A percentile compares a stretch with the other conserved stretches of the same genome.
phyloP scores from a whole-genome alignment of 2,329 filamentous ascomycete genomes.

The Beauveria pseudobassiana region DNA sequence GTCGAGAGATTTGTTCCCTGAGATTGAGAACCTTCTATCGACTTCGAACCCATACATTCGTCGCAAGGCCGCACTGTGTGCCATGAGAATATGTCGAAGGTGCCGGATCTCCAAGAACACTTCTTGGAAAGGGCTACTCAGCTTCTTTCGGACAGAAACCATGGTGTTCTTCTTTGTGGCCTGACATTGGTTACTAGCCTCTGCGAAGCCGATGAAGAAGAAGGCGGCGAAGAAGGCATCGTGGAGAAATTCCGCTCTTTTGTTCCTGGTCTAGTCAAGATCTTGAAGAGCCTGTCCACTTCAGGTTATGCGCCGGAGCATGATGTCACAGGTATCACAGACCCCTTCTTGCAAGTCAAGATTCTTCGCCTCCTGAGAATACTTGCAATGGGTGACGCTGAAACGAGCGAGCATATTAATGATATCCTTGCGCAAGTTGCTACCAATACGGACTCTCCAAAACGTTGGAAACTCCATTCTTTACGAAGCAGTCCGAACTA shows the following conservation, averaged over 20 bases:
- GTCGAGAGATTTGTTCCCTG: constrained; percentile 92
- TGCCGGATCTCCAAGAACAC: constrained; percentile 93
- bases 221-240: constrained; percentile 81
- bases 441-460: constrained; percentile 96
- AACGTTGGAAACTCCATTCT: constrained; percentile 98
- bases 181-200: constrained; percentile 85
- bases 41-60: constrained; percentile 98
- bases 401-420: constrained; percentile 95
- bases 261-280: constrained; percentile 78
- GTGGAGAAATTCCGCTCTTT: constrained; percentile 86
- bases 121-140: constrained; percentile 91
- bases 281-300: constrained; percentile 83
- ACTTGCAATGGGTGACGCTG: constrained; percentile 74
- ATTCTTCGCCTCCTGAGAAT: constrained; percentile 81
- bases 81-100: constrained; percentile 97
- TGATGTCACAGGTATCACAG: constrained; percentile 95
- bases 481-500: constrained; percentile 94
- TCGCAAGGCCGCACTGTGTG: constrained; percentile 94
- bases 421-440: constrained; percentile 96
- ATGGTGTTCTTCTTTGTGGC: constrained; percentile 88
- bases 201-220: constrained; percentile 90
- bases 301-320: constrained; percentile 97
- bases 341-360: constrained; percentile 96
- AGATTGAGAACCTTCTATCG: constrained; percentile 86
- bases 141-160: constrained; percentile 85